These are phyloP conservation scores for Leccinum aurantiacum DNA, from an alignment of 768 basidiomycete species.

Conservation along the genomic window DNA sequence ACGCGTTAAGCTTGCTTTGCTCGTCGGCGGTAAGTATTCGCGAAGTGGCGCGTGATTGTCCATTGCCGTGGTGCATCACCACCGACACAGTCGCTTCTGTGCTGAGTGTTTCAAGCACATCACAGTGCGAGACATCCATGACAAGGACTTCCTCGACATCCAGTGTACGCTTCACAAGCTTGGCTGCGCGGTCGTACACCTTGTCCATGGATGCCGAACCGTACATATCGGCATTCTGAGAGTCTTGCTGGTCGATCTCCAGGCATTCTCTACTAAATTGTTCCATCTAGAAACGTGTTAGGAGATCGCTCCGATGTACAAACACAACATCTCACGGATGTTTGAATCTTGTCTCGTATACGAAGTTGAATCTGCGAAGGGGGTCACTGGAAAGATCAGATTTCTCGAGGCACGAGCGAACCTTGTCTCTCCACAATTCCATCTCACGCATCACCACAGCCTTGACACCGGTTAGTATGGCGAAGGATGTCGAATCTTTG, in stretches of 20 bases:
- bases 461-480: slow-evolving; percentile 25
- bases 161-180: slow-evolving; percentile 83
- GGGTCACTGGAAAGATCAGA: background rate
- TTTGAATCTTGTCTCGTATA: slow-evolving; percentile 89
- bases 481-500: background rate
- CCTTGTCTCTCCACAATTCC: slow-evolving; percentile 95
- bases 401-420: slow-evolving; percentile 22
- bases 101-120: slow-evolving; percentile 71
- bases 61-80: slow-evolving; percentile 68
- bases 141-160: slow-evolving; percentile 92
- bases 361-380: slow-evolving; percentile 73
- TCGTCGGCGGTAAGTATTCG: slow-evolving; percentile 66
- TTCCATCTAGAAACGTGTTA: slow-evolving; percentile 68
- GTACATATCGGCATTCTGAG: slow-evolving; percentile 25
- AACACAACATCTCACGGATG: slow-evolving; percentile 53
- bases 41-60: slow-evolving; percentile 50
- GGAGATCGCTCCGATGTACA: background rate
- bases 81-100: slow-evolving; percentile 65
- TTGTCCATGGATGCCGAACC: slow-evolving; percentile 66
- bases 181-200: slow-evolving; percentile 88
- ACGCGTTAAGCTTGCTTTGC: slow-evolving; percentile 72
- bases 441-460: slow-evolving; percentile 93
- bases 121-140: slow-evolving; percentile 89
- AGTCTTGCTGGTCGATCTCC: slow-evolving; percentile 68
- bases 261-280: slow-evolving; percentile 93